Base-by-base conservation (phyloP, 2,329 filamentous ascomycete genomes). In the Aspergillus glaucus region DNA sequence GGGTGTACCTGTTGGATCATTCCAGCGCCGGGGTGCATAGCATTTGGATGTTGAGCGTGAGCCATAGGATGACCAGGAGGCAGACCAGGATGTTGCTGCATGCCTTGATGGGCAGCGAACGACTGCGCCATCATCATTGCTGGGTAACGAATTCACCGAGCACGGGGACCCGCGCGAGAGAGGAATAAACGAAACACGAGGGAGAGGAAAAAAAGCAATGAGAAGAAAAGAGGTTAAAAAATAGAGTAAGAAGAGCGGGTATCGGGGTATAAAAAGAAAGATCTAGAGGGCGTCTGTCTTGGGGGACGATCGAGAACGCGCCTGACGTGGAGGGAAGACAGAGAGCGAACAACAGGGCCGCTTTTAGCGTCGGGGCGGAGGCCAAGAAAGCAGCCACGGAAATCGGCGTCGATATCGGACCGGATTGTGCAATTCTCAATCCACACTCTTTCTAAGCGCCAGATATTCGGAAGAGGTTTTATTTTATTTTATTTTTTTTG, bases 41-140 rank as follows among this genome's bases (percentile, higher is more conserved):
- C 77, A 52, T 77, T 80, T 43, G 78, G 79, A 58, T 79, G 78
- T 60, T 79, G 77, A 50, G 72, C 76, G 44, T 74, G 71, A 49
- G 75, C 77, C 74, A 83, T 82, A 53, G 79, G 79, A 58, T 84
- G 81, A 45, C 77, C 80, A 54, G 80, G 80, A 54, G 77, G 74
- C 61, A 83, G 72, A 48, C 79, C 79, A 45, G 77, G 76, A 55
- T 79, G 78, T 50, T 80, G 71, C 51, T 71, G 79, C 68, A 83
- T 80, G 68, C 74, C 75, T 67, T 79, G 77, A 69, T 79, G 77
- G 66, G 78, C 75, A 63, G 79, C 76, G 64, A 78, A 84, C 55
- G 74, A 73, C 66, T 75, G 74, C 63, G 72, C 68, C 72, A 76
- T 76, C 70, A 75, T 76, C 66, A 79, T 78, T 72, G 79, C 66